Evolutionary conservation across 192 early-diverging fungal genomes (phyloP), one percentile per base, ranked within the genome.

Genomic region (Backusella liffmaniae): DNA sequence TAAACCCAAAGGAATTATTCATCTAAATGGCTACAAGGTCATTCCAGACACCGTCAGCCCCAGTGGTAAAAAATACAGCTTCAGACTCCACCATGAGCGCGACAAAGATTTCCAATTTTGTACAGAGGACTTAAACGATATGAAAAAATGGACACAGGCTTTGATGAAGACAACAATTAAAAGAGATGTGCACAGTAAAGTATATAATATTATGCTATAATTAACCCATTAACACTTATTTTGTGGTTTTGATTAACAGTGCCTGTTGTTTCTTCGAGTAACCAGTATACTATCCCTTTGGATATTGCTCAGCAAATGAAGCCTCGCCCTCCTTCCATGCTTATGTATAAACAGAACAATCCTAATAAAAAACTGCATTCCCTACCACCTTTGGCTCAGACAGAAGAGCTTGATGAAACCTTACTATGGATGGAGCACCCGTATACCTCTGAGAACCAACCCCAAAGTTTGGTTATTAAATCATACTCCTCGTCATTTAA

Each of bases 101-200:
- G 81, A 86, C 44, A 81, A 86, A 42, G 80, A 80, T 35, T 87
- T 87, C 65, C 86, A 74, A 51, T 90, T 90, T 72, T 87, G 83
- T 72, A 83, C 86, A 1, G 88, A 90, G 21, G 83, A 80, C 30
- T 79, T 82, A 35, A 75, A 65, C 29, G 77, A 77, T n/a, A 81
- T 87, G 78, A 83, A 79, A 37, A 83, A 73, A 6, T 90, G 88
- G 87, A 81, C 86, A 30, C 88, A 87, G 67, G 82, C 86, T 6
- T 65, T 90, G 74, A 87, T 88, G 87, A 90, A 90, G 79, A 83
- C 87, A 5, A 90, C 88, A 0, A 90, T 90, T 67, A 76, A 79
- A 10, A 81, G 86, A 0, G 83, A 88, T 62, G 66, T 81, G 18
- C 56, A 30, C 12, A 72, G 78, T 83, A 79, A 72, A 26, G 16